A percentile compares a stretch with the other conserved stretches of the same genome.
Conservation (phyloP, 2,329 filamentous ascomycete species). For the Biscogniauxia marginata region DNA sequence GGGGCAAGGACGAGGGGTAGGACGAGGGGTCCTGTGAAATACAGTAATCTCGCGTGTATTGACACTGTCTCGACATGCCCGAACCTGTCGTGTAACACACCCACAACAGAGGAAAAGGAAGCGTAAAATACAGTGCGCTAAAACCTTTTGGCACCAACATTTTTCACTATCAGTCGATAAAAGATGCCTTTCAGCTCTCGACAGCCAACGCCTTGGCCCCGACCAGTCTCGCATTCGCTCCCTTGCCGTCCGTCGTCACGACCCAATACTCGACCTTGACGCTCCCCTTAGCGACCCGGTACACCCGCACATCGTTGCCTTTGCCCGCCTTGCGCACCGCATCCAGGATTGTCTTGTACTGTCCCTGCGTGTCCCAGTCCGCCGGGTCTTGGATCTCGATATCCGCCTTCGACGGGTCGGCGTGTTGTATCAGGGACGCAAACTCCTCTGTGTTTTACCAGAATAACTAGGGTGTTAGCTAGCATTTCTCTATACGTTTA, state of each 20-base stretch:
- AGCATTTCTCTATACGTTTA: background rate
- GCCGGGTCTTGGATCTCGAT: slow-evolving; percentile 66
- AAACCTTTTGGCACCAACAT: background rate
- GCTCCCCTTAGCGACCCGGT: slow-evolving; percentile 62
- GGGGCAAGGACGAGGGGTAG: background rate
- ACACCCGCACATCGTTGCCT: slow-evolving; percentile 71
- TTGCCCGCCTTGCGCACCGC: slow-evolving; percentile 64
- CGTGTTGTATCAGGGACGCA: slow-evolving; percentile 62
- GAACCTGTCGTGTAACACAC: background rate
- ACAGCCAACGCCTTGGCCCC: slow-evolving; percentile 77
- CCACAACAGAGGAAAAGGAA: background rate
- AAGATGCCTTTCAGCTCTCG: slow-evolving; percentile 55
- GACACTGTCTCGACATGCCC: background rate
- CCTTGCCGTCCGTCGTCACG: slow-evolving; percentile 59
- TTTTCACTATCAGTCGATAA: background rate
- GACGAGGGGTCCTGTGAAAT: background rate
- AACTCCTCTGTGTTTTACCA: slow-evolving; percentile 58
- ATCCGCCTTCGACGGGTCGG: slow-evolving; percentile 49
- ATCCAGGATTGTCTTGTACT: slow-evolving; percentile 68
- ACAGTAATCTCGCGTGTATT: background rate
- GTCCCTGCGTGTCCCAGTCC: slow-evolving; percentile 70
- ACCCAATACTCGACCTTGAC: slow-evolving; percentile 79
- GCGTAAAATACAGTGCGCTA: background rate
- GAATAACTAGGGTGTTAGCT: slow-evolving; percentile 1
- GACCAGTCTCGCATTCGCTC: slow-evolving; percentile 57